Conservation (phyloP, 257 asterid genomes). For the Solanum clarkiae region DNA sequence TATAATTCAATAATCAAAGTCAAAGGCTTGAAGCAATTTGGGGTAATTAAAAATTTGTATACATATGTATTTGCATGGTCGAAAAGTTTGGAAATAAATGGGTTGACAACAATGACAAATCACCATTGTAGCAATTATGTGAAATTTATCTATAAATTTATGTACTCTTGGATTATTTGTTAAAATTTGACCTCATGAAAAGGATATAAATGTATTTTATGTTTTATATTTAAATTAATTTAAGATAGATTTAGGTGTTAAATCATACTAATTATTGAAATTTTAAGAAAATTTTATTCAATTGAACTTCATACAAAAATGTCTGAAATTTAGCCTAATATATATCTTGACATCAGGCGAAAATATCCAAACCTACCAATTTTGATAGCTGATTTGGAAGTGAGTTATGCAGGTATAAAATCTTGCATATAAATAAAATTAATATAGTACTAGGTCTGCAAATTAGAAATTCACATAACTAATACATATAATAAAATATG, state of each 20-base stretch:
- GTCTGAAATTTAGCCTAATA: not conserved
- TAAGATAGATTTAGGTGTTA: not conserved
- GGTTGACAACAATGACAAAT: not conserved
- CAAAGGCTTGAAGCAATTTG: not conserved
- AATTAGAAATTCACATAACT: not conserved
- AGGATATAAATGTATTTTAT: no score
- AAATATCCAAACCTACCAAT: not conserved
- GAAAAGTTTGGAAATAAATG: not conserved
- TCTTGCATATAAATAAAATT: no score
- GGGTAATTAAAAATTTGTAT: not conserved
- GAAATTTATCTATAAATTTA: no score
- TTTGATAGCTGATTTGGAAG: no score
- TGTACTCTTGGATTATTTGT: no score
- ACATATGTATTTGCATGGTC: no score
- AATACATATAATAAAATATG: no score
- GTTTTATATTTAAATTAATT: no score
- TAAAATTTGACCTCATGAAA: no score
- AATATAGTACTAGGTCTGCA: not conserved
- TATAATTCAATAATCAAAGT: not conserved
- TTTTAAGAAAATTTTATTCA: not conserved
- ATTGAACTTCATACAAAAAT: not conserved
- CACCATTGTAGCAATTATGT: not conserved
- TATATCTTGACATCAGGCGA: not conserved
- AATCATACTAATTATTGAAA: no score
- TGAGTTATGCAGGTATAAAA: not conserved